Conservation (phyloP, 225 moss, liverwort and hornwort species). For the Sphagnum tenellum region DNA sequence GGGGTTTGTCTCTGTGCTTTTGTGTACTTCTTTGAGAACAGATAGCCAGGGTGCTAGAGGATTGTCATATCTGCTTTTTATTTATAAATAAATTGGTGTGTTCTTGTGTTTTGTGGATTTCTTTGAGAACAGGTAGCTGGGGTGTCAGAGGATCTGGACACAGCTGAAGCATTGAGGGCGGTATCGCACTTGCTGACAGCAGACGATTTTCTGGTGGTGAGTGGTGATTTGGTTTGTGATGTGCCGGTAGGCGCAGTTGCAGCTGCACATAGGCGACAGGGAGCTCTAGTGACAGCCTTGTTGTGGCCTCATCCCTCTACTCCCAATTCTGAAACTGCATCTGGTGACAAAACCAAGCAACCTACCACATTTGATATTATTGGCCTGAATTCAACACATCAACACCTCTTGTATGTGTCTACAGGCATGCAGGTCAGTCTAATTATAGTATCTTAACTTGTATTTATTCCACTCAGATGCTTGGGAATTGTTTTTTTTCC, state of each 20-base stretch:
- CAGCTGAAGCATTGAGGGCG: conserved; percentile 78
- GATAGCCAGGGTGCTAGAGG: too few relatives aligned
- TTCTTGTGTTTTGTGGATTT: too few relatives aligned
- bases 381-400: conserved; percentile 65
- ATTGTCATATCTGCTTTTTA: too few relatives aligned
- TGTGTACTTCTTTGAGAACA: too few relatives aligned
- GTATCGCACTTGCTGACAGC: conserved; percentile 83
- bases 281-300: conserved; percentile 75
- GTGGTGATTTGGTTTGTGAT: conserved; percentile 82
- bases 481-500: too few relatives aligned
- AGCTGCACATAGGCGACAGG: conserved; percentile 77
- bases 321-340: conserved; percentile 52
- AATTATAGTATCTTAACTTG: background rate
- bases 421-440: conserved; percentile 34
- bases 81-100: too few relatives aligned
- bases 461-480: too few relatives aligned
- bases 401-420: conserved; percentile 60
- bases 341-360: conserved; percentile 69
- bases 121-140: conserved; percentile 41
- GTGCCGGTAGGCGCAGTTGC: conserved; percentile 83
- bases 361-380: conserved; percentile 65
- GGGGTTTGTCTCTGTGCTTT: background rate
- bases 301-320: conserved; percentile 62
- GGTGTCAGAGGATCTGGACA: conserved; percentile 78
- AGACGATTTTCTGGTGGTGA: conserved; percentile 86